These are phyloP conservation scores for Boletus sp. DNA, from an alignment of 1,284 basidiomycete genomes.

Conservation along the genomic window DNA sequence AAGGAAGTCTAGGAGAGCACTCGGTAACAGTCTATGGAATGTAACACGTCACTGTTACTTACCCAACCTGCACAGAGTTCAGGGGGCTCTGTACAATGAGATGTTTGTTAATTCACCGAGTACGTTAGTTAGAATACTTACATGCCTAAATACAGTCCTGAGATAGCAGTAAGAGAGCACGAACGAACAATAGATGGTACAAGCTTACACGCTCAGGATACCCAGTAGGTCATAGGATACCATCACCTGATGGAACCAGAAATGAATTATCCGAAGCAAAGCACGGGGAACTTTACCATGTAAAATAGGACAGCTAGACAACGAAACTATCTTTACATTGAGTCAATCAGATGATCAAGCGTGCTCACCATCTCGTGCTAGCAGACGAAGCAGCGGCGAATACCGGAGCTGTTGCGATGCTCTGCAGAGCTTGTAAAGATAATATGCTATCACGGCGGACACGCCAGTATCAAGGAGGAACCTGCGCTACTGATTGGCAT, in stretches of 20 bases:
- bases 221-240: not conserved
- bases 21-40: not conserved
- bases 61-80: not conserved
- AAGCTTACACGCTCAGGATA: conserved; percentile 1
- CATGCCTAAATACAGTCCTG: not conserved
- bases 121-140: not conserved
- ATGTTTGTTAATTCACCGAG: not conserved
- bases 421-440: not conserved
- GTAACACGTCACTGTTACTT: not conserved
- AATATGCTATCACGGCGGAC: conserved; percentile 6
- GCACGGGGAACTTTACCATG: not conserved
- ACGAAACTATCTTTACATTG: not conserved
- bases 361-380: conserved; percentile 9
- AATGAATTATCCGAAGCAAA: not conserved
- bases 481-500: not conserved
- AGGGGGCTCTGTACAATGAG: not conserved
- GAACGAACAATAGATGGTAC: not conserved
- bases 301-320: conserved; percentile 3
- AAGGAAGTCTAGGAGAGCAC: not conserved
- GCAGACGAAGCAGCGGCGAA: conserved; percentile 6
- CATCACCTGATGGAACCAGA: not conserved
- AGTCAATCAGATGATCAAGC: not conserved
- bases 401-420: not conserved
- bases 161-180: not conserved
- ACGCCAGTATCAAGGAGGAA: conserved; percentile 1